Base-by-base conservation (phyloP, 163 green algal species). In the Scenedesmus sp. region DNA sequence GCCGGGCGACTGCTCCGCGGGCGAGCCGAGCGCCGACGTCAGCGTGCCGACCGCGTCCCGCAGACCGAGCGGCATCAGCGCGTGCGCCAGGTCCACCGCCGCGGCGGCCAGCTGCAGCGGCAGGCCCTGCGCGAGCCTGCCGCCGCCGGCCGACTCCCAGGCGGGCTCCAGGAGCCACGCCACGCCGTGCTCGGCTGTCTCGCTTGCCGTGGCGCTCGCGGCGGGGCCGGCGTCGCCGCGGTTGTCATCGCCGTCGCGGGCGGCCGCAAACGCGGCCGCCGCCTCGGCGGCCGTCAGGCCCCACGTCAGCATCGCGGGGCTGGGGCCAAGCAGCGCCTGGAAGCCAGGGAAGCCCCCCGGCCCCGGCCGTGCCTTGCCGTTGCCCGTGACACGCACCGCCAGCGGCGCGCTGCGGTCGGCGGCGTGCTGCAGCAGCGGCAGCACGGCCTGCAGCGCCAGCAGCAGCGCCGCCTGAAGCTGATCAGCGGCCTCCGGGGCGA, bases 81-180 rank as follows among this genome's bases (percentile, higher is more conserved):
- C 34, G 39, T 77, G 54, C 3, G 42, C 54, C n/a, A 67, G 36
- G 31, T 67, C 69, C 1, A 67, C 69, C 29, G 33, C 53, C 47
- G 69, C 69, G 44, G 69, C 54, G 47, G 54, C 69, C 15, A 77
- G 54, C 69, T 77, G 69, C 54, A 77, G 36, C 20, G 54, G 69
- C 36, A 77, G 34, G 24, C 54, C 69, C 58, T 67, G 53, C 54
- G 47, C 31, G 10, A 77, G 28, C 36, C n/a, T 50, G 50, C 54
- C 54, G 22, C 54, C 24, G 2, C 33, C 47, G 34, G 24, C 62
- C 3, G n/a, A 39, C n/a, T 72, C 42, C 2, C 64, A 28, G 10
- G 50, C 22, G 28, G 67, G 67, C 7, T 76, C 67, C 34, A 76
- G 51, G 31, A 77, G 69, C 69, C 69, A 77, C 6, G 31, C 3